These are phyloP conservation scores for Fraxinus excelsior DNA, from an alignment of 257 asterid species.

Conservation along the genomic window DNA sequence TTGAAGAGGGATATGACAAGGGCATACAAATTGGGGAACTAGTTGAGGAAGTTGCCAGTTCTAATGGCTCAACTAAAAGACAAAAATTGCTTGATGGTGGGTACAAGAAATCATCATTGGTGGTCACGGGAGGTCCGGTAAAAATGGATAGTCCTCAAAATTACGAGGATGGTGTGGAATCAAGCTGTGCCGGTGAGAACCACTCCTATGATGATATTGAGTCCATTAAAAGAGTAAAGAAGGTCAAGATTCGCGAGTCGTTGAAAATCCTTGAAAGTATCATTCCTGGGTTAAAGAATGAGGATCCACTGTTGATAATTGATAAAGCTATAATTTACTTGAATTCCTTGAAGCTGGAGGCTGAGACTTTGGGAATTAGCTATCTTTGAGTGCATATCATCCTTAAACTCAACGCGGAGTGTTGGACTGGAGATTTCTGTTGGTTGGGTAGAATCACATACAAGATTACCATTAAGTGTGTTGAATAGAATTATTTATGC, in stretches of 20 bases:
- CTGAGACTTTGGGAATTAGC: conserved; percentile 44
- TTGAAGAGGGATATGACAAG: conserved; percentile 26
- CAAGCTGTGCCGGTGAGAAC: conserved; percentile 32
- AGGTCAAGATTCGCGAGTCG: conserved; percentile 46
- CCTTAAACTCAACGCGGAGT: conserved; percentile 11
- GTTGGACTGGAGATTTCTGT: conserved; percentile 2
- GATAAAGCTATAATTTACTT: conserved; percentile 69
- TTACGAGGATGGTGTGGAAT: conserved; percentile 40
- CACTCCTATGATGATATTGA: conserved; percentile 23
- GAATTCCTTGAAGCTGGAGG: conserved; percentile 60
- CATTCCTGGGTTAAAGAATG: conserved; percentile 51
- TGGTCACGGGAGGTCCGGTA: conserved; percentile 27
- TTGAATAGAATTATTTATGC: conserved; percentile 36
- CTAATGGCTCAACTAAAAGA: conserved; percentile 58
- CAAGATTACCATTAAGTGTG: conserved; percentile 30
- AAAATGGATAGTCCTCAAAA: conserved; percentile 27
- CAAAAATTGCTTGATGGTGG: conserved; percentile 64
- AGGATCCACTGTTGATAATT: conserved; percentile 62
- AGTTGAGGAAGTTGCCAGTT: conserved; percentile 57
- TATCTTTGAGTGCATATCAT: conserved; percentile 16
- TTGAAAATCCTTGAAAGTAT: conserved; percentile 53
- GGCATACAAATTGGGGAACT: conserved; percentile 30
- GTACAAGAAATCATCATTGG: conserved; percentile 53
- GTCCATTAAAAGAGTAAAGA: conserved; percentile 36
- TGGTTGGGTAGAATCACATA: conserved; percentile 19